Conservation (phyloP, 2,329 filamentous ascomycete genomes). For the Nigrospora osmanthi region DNA sequence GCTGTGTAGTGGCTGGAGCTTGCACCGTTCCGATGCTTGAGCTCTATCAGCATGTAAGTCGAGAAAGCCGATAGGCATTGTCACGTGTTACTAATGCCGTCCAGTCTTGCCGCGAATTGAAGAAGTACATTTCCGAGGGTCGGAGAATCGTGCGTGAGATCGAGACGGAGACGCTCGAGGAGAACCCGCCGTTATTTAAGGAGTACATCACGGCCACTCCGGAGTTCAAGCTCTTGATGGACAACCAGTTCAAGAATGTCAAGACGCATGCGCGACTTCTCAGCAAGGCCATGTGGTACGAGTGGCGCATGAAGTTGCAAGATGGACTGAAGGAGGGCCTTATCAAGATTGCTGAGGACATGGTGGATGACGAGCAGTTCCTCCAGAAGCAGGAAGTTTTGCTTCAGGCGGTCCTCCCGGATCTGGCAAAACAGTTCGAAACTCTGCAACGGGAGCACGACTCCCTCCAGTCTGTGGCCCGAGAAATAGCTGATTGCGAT, state of each 20-base stretch:
- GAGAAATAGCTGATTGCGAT: slow-evolving; percentile 72
- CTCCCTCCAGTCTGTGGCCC: slow-evolving; percentile 63
- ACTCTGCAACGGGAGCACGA: slow-evolving; percentile 54
- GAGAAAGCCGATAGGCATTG: not conserved
- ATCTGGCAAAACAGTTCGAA: slow-evolving; percentile 51
- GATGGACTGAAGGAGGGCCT: slow-evolving; percentile 75
- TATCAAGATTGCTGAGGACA: slow-evolving; percentile 64
- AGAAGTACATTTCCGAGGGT: slow-evolving; percentile 93
- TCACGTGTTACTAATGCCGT: not conserved
- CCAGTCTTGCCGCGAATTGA: slow-evolving; percentile 82
- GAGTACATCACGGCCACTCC: slow-evolving; percentile 84
- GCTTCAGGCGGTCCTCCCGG: slow-evolving; percentile 60
- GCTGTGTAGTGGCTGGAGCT: slow-evolving; percentile 78
- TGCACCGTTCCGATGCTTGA: slow-evolving; percentile 91
- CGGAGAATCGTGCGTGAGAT: slow-evolving; percentile 85
- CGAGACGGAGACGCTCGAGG: slow-evolving; percentile 77
- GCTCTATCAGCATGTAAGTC: slow-evolving; percentile 76
- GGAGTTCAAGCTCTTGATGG: slow-evolving; percentile 79
- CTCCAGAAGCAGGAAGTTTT: slow-evolving; percentile 62
- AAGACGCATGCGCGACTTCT: slow-evolving; percentile 85
- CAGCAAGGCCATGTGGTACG: slow-evolving; percentile 97
- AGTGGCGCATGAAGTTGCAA: slow-evolving; percentile 88
- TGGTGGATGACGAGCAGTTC: slow-evolving; percentile 63
- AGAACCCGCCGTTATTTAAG: slow-evolving; percentile 84
- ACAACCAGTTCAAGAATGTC: slow-evolving; percentile 95